Evolutionary conservation across 176 grass and related monocot species (phyloP).

Genomic region (Musa itinerans): DNA sequence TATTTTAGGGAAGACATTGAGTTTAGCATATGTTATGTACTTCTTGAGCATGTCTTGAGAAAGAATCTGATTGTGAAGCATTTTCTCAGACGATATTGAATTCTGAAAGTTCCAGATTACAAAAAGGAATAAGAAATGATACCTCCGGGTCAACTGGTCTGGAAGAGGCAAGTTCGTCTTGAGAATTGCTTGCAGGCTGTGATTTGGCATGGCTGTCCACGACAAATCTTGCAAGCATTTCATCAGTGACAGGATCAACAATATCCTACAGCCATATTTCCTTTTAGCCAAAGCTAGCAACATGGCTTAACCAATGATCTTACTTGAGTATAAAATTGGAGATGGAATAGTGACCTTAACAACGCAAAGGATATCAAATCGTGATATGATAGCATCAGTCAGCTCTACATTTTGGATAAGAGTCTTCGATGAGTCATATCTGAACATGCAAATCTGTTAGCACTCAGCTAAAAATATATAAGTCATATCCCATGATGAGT

Average conservation of each 20-base stretch:
- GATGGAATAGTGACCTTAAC: conserved; percentile 58
- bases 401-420: conserved; percentile 94
- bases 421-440: conserved; percentile 95
- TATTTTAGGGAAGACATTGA: conserved; percentile 90
- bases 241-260: conserved; percentile 89
- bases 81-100: conserved; percentile 10
- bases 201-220: conserved; percentile 95
- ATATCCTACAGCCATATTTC: conserved; percentile 60
- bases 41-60: conserved; percentile 99
- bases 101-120: neutral
- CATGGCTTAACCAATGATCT: neutral
- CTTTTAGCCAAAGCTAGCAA: conserved; percentile 11
- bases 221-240: conserved; percentile 99
- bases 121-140: conserved; percentile 1
- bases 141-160: conserved; percentile 84
- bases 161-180: conserved; percentile 46
- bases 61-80: conserved; percentile 48
- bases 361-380: conserved; percentile 93
- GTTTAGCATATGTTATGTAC: conserved; percentile 88
- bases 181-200: conserved; percentile 41
- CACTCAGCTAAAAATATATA: conserved; percentile 8
- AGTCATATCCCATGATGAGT: conserved; percentile 4
- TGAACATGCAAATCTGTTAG: conserved; percentile 29
- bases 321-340: neutral
- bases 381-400: conserved; percentile 94